These are phyloP conservation scores for Cudoniella acicularis DNA, from an alignment of 495 filamentous ascomycete genomes.

Conservation along the genomic window DNA sequence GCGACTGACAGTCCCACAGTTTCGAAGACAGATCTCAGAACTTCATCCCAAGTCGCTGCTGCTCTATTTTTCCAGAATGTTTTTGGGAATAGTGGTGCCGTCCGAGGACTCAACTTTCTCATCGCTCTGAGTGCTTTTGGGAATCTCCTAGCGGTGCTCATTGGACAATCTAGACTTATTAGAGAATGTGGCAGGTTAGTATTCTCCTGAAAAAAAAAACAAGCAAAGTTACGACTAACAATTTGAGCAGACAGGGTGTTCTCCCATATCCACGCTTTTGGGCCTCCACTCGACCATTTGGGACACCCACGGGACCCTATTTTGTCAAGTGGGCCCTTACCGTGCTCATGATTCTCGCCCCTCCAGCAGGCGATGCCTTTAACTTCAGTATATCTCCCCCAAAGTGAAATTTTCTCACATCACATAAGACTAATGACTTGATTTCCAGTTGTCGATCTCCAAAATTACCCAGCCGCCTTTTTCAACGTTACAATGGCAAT, in stretches of 20 bases:
- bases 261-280: slow-evolving; percentile 60
- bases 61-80: slow-evolving; percentile 57
- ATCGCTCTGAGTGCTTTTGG: slow-evolving; percentile 62
- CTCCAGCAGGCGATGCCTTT: slow-evolving; percentile 66
- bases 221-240: not conserved
- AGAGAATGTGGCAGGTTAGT: slow-evolving; percentile 53
- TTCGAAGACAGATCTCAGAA: slow-evolving; percentile 46
- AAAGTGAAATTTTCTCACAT: slow-evolving; percentile 13
- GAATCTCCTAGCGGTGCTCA: slow-evolving; percentile 56
- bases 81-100: slow-evolving; percentile 49
- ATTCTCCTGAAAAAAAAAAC: not conserved
- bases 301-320: slow-evolving; percentile 58
- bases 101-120: slow-evolving; percentile 54
- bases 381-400: slow-evolving; percentile 45
- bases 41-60: slow-evolving; percentile 52
- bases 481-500: slow-evolving; percentile 52
- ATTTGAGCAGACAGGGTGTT: slow-evolving; percentile 52
- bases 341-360: slow-evolving; percentile 60
- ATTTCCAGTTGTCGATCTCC: slow-evolving; percentile 50
- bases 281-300: slow-evolving; percentile 61
- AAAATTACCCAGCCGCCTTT: slow-evolving; percentile 46
- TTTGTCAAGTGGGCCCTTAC: slow-evolving; percentile 56
- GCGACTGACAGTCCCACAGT: slow-evolving; percentile 25
- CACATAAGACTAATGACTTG: slow-evolving; percentile 21
- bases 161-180: slow-evolving; percentile 55